Conservation (phyloP, 331 rosid genomes). For the Stylosanthes scabra region DNA sequence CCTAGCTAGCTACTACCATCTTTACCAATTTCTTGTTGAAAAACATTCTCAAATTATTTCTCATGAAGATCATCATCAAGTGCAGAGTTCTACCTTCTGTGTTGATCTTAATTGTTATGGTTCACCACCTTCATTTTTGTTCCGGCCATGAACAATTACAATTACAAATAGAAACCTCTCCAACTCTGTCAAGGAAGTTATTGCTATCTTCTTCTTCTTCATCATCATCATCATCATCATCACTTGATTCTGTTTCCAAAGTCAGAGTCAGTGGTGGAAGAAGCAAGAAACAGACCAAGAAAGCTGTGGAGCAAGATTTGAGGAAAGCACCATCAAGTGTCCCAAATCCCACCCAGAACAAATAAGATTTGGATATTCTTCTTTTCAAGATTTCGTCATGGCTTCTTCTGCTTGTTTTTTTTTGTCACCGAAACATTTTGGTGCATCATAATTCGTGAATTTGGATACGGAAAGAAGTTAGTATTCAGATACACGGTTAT, state of each 20-base stretch:
- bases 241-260: conserved; percentile 42
- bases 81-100: conserved; percentile 40
- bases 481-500: too few relatives aligned
- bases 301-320: conserved; percentile 60
- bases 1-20: background rate
- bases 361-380: conserved; percentile 36
- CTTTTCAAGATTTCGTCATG: background rate
- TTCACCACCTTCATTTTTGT: conserved; percentile 38
- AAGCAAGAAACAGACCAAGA: conserved; percentile 54
- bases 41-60: conserved; percentile 21
- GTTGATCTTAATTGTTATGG: conserved; percentile 49
- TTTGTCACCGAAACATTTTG: too few relatives aligned
- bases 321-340: conserved; percentile 61
- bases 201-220: conserved; percentile 26
- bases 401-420: too few relatives aligned
- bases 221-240: conserved; percentile 36
- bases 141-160: conserved; percentile 31
- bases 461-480: too few relatives aligned
- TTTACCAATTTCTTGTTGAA: conserved; percentile 26
- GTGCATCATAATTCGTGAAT: too few relatives aligned
- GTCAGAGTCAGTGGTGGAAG: background rate
- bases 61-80: conserved; percentile 44
- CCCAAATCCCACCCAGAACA: conserved; percentile 69
- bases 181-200: conserved; percentile 50
- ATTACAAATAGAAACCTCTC: conserved; percentile 5